Percentiles rank a stretch among this genome's conserved stretches.
Conservation (phyloP, 805 yeast genomes). For the Grigorovia jiainica region DNA sequence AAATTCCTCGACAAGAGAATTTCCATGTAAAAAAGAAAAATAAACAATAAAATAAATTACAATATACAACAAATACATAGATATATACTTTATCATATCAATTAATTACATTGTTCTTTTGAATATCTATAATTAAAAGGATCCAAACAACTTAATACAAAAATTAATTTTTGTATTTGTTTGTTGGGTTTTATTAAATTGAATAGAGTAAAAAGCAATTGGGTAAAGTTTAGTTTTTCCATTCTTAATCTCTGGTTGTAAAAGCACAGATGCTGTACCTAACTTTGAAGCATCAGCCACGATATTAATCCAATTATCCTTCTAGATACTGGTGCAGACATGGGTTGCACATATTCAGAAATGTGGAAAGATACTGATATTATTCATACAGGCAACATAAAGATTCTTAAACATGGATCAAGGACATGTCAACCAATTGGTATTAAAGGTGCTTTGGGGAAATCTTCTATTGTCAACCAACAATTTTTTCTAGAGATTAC, state of each 20-base stretch:
- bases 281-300: slow-evolving; percentile 3
- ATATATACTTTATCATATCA: too few species aligned
- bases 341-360: not conserved
- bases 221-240: not conserved
- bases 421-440: not conserved
- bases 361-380: not conserved
- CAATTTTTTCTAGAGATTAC: not conserved
- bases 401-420: not conserved
- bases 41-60: too few species aligned
- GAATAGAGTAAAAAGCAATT: slow-evolving; percentile 1
- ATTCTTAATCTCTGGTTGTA: not conserved
- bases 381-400: not conserved
- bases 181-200: not conserved
- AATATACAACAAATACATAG: too few species aligned
- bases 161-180: too few species aligned
- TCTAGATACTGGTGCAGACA: not conserved
- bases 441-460: not conserved
- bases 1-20: too few species aligned
- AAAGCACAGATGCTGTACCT: slow-evolving; percentile 5
- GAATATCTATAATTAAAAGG: too few species aligned
- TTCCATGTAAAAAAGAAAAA: too few species aligned
- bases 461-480: not conserved
- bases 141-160: too few species aligned
- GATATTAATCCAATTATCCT: too few species aligned
- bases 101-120: too few species aligned